Evolutionary conservation across 768 basidiomycete genomes (phyloP), one percentile per base, ranked within the genome.

Genomic region (Phlebiopsis flavidoalba): DNA sequence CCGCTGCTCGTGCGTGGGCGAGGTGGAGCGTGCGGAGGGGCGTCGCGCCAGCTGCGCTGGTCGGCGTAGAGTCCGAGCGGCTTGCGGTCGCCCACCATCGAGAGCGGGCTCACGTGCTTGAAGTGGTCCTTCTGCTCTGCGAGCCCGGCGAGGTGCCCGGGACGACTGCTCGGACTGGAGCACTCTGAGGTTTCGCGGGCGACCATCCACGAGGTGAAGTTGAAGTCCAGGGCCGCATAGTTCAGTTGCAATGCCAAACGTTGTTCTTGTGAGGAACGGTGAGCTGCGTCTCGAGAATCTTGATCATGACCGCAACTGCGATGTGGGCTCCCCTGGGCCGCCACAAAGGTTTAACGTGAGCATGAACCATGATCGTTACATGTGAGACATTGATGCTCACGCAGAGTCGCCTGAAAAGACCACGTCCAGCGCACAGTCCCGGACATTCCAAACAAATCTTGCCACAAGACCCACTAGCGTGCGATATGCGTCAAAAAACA

Each of bases 151-250:
- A 98, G 77, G 71, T 91, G 83, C 0, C 89, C 85, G 14, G n/a
- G 89, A 87, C 26, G 26, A 31, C 26, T 31, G 26, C 26, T 31
- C 26, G 26, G 26, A 1, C 93, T 94, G 1, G 93, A 94, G 69
- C 93, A 91, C 71, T 98, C 95, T 2, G 89, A 84, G 59, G 98
- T 79, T 71, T 98, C 86, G 19, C 82, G 82, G 8, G 86, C 85
- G 0, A 90, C 83, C 93, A 95, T 94, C 96, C 96, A 98, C 21
- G 95, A 96, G 0, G 93, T 94, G 69, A 96, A 98, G 72, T 98
- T 98, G 77, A 99, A 98, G 72, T 98, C 95, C 49, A 98, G 81
- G 24, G 90, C 91, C 0, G 95, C 85, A 73, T 98, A 99, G 65
- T 86, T 93, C 57, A 96, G 83, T 31, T 97, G 86, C 60, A 98